These are phyloP conservation scores for Scheffersomyces quercinus DNA, from an alignment of 1,139 yeast species.

Conservation along the genomic window DNA sequence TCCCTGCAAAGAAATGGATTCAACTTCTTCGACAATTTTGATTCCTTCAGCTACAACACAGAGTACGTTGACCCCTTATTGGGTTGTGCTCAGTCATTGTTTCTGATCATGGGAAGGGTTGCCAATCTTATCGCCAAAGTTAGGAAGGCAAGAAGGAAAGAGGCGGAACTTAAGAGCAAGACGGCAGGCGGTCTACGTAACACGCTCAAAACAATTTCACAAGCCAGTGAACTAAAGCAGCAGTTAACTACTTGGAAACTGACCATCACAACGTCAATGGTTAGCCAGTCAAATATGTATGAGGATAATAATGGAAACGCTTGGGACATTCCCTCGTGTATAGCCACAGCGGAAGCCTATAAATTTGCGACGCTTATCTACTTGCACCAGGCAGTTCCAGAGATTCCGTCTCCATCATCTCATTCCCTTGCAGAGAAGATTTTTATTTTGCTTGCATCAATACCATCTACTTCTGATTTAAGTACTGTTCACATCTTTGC, in stretches of 20 bases:
- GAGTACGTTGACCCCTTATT: constrained; percentile 61
- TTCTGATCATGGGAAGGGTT: constrained; percentile 63
- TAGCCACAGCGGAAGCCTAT: constrained; percentile 71
- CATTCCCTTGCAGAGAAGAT: constrained; percentile 61
- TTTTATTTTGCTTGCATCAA: constrained; percentile 58
- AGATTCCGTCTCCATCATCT: constrained; percentile 56
- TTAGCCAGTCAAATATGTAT: constrained; percentile 24
- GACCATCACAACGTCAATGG: constrained; percentile 35
- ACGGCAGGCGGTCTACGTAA: constrained; percentile 23
- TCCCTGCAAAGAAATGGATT: constrained; percentile 6
- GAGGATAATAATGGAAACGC: constrained; percentile 29
- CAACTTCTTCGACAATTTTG: constrained; percentile 35
- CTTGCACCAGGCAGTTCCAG: constrained; percentile 70
- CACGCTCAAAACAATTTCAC: constrained; percentile 49
- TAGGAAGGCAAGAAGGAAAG: constrained; percentile 24
- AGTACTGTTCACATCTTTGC: constrained; percentile 65
- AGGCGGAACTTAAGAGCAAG: constrained; percentile 2
- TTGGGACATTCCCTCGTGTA: constrained; percentile 59
- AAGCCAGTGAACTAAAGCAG: constrained; percentile 55
- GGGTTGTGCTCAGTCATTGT: constrained; percentile 66
- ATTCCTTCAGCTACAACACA: constrained; percentile 24
- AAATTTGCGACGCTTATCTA: constrained; percentile 58
- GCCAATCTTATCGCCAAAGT: constrained; percentile 57
- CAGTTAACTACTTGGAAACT: constrained; percentile 60
- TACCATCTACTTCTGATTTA: constrained; percentile 60